These are phyloP conservation scores for Citeromyces hawaiiensis DNA, from an alignment of 1,139 yeast genomes.

Conservation along the genomic window DNA sequence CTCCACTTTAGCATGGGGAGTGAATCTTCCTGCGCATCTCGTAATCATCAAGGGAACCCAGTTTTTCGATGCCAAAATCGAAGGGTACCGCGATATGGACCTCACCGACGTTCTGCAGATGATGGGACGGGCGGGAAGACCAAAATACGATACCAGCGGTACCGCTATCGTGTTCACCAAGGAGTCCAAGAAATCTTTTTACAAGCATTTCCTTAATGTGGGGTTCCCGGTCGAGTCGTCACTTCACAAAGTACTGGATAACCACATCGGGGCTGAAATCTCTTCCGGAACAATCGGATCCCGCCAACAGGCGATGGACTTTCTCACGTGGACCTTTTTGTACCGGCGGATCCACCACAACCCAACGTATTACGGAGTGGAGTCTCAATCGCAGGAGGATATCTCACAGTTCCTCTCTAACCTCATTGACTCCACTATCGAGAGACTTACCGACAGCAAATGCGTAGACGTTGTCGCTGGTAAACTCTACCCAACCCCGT, in stretches of 20 bases:
- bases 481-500: constrained; percentile 57
- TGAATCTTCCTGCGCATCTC: constrained; percentile 86
- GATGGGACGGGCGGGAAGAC: constrained; percentile 96
- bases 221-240: constrained; percentile 98
- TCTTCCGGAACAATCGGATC: constrained; percentile 75
- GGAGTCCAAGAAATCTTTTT: constrained; percentile 82
- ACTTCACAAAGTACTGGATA: constrained; percentile 80
- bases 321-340: constrained; percentile 88
- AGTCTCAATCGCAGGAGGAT: constrained; percentile 53
- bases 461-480: constrained; percentile 49
- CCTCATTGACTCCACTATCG: constrained; percentile 59
- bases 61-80: constrained; percentile 71
- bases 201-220: constrained; percentile 84
- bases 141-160: constrained; percentile 92
- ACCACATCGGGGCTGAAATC: constrained; percentile 95
- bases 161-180: constrained; percentile 90
- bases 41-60: constrained; percentile 93
- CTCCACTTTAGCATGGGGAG: constrained; percentile 96
- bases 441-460: constrained; percentile 53
- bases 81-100: constrained; percentile 78
- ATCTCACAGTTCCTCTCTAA: constrained; percentile 58
- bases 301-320: constrained; percentile 84
- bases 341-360: constrained; percentile 90
- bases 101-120: constrained; percentile 82
- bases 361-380: constrained; percentile 89